phyloP scores from a whole-genome alignment of 495 filamentous ascomycete genomes.

The Trichoderma erinaceum region DNA sequence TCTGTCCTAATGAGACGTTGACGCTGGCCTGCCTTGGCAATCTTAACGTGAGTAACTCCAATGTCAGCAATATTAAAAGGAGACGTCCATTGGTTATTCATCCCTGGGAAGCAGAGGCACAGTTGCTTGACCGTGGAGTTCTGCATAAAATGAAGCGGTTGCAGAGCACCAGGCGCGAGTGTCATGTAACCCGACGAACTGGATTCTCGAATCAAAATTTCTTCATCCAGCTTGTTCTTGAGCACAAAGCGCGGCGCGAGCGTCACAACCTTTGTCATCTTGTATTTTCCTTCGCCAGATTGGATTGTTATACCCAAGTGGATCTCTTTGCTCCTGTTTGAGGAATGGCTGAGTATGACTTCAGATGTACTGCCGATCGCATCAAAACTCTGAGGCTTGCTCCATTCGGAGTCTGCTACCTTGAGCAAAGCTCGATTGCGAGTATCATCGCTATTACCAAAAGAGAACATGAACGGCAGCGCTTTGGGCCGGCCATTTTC shows the following conservation, averaged over 20 bases:
- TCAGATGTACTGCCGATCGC: conserved; percentile 92
- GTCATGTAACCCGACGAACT: conserved; percentile 73
- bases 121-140: conserved; percentile 76
- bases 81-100: conserved; percentile 97
- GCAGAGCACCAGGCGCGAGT: conserved; percentile 65
- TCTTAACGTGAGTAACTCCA: conserved; percentile 85
- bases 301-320: conserved; percentile 83
- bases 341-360: conserved; percentile 67
- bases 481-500: conserved; percentile 54
- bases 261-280: conserved; percentile 88
- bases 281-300: conserved; percentile 95
- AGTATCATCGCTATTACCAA: conserved; percentile 72
- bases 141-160: conserved; percentile 82
- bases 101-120: conserved; percentile 85
- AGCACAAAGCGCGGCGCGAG: conserved; percentile 90
- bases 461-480: conserved; percentile 94
- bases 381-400: conserved; percentile 95
- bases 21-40: conserved; percentile 81
- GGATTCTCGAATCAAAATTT: conserved; percentile 82
- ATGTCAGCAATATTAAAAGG: conserved; percentile 95
- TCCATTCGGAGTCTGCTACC: conserved; percentile 86
- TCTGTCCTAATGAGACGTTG: conserved; percentile 85
- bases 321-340: conserved; percentile 64
- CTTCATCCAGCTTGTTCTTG: conserved; percentile 85
- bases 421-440: conserved; percentile 83